Conservation (phyloP, 805 yeast species). For the Metschnikowia picachoensis region DNA sequence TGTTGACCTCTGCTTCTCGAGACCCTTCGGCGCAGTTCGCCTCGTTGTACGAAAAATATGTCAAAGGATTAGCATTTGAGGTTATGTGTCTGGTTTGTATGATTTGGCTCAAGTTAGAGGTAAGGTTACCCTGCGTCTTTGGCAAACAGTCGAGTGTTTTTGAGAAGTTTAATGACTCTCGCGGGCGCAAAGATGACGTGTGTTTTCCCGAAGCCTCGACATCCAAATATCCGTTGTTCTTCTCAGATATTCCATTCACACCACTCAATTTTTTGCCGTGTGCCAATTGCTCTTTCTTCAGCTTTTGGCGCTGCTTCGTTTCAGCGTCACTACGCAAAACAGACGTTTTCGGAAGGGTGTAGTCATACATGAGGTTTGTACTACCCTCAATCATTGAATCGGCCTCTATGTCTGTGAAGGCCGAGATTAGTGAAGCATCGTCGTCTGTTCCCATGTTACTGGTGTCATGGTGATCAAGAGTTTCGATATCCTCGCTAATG, state of each 20-base stretch:
- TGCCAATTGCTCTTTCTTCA: neutral
- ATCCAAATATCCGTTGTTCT: neutral
- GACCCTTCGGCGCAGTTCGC: conserved; percentile 18
- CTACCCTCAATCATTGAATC: conserved; percentile 33
- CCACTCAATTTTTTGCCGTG: conserved; percentile 2
- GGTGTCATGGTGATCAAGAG: conserved; percentile 1
- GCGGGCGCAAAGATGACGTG: conserved; percentile 6
- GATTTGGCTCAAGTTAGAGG: conserved; percentile 33
- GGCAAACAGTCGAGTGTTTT: conserved; percentile 13
- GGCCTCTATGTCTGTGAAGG: conserved; percentile 41
- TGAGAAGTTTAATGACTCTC: conserved; percentile 10
- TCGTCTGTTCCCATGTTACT: conserved; percentile 16
- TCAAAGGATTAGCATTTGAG: conserved; percentile 41
- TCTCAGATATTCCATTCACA: neutral
- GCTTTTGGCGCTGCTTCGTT: neutral
- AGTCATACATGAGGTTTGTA: conserved; percentile 16
- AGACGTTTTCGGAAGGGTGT: conserved; percentile 17
- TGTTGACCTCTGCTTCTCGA: conserved; percentile 18
- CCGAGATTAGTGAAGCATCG: conserved; percentile 35
- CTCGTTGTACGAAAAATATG: conserved; percentile 38
- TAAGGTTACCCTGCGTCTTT: neutral
- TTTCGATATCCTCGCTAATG: conserved; percentile 5
- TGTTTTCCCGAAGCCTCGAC: neutral
- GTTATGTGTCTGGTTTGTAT: conserved; percentile 36
- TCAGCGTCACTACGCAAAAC: conserved; percentile 10